phyloP scores from a whole-genome alignment of 1,139 yeast genomes.

The Scheffersomyces quercinus region DNA sequence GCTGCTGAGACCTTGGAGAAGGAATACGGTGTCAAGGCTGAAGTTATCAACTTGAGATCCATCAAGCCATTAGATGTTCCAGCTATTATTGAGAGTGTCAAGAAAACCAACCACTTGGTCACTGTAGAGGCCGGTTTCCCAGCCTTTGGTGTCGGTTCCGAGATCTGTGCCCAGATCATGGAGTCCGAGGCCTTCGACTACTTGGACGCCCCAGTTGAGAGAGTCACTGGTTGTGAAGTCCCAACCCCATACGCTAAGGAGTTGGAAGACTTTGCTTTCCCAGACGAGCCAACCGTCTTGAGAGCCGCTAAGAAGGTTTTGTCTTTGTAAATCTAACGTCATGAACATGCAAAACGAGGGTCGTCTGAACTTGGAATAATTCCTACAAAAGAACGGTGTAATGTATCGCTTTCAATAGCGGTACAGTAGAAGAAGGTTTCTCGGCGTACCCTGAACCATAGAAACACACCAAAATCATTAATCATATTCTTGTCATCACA shows the following conservation, averaged over 20 bases:
- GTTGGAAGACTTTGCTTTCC: constrained; percentile 98
- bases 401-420: too few relatives aligned
- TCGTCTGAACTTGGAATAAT: neutral
- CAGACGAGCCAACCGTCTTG: constrained; percentile 86
- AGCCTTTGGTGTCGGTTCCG: constrained; percentile 97
- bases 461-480: too few relatives aligned
- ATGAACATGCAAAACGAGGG: neutral
- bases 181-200: constrained; percentile 98
- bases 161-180: constrained; percentile 96
- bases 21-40: constrained; percentile 86
- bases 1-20: constrained; percentile 87
- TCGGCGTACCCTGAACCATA: too few relatives aligned
- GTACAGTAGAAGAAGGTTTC: too few relatives aligned
- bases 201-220: constrained; percentile 97
- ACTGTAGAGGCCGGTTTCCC: constrained; percentile 99
- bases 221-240: constrained; percentile 99
- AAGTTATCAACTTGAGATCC: constrained; percentile 93
- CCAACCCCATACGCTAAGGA: constrained; percentile 98
- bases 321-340: constrained; percentile 47
- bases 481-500: too few relatives aligned
- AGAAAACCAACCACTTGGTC: constrained; percentile 95
- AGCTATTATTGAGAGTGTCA: constrained; percentile 81
- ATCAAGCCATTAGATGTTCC: constrained; percentile 95
- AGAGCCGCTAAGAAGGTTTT: constrained; percentile 91
- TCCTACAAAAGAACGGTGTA: too few relatives aligned